Evolutionary conservation across 176 grass and related monocot species (phyloP), one percentile per base, ranked within the genome.

Genomic region (Bolboschoenus planiculmis): DNA sequence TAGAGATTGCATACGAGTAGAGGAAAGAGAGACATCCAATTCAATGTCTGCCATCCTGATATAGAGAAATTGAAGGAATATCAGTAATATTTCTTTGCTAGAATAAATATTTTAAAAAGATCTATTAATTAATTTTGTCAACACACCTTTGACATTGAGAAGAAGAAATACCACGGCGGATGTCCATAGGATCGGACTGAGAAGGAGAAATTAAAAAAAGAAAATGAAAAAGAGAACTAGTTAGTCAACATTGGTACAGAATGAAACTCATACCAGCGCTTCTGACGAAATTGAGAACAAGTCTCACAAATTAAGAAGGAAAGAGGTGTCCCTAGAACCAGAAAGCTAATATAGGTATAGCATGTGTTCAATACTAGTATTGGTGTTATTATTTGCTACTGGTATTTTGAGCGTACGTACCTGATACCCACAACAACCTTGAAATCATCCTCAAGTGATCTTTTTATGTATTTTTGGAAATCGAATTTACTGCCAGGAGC

Each of bases 401-500:
- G 26, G 44, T 14, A 75, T 1, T 0, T 5, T 39, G 1, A 37
- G 46, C 21, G 83, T 18, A 9, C 42, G 1, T 84, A 94, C 90
- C 89, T 99, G 86, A 99, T 95, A 36, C 92, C 92, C 15, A 99
- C 92, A n/a, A 99, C 87, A 65, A 94, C 92, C 77, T 97, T 97
- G 87, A 97, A 97, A 80, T 97, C 95, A 57, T 97, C 95, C 82
- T 99, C 92, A 5, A 99, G 86, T 15, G 96, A 93, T 61, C 96
- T 83, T 81, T 95, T 95, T 83, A 99, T 99, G 76, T 99, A 99
- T 61, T 99, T 99, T 46, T 99, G 92, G 78, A 99, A 99, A 87
- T 99, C 90, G 63, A 99, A 99, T 75, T 99, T 95, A 83, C 91
- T 95, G 13, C 92, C 92, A 58, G 86, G 91, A 87, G 96, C 92